Percentiles rank a stretch among this genome's conserved stretches.
Evolutionary conservation across 2,329 filamentous ascomycete species (phyloP).

Genomic region (Verticillium dahliae): DNA sequence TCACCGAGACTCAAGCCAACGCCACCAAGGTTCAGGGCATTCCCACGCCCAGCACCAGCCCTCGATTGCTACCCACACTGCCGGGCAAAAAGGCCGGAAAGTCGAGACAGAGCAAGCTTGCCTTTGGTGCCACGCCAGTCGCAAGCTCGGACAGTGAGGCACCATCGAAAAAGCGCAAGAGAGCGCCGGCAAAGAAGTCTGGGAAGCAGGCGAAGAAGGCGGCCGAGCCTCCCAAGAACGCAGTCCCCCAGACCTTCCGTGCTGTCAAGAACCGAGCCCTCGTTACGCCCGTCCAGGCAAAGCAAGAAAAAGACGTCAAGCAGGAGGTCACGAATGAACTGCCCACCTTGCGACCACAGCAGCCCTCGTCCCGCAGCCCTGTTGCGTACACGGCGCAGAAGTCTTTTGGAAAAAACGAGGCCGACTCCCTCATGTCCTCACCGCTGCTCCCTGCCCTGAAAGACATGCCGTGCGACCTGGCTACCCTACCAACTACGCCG

Average conservation of each 20-base stretch:
- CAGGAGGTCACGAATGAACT: conserved; percentile 1
- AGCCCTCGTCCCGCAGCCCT: conserved; percentile 10
- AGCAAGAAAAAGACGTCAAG: conserved; percentile 1
- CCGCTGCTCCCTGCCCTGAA: neutral
- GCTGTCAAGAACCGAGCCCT: conserved; percentile 29
- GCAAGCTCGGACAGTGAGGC: conserved; percentile 13
- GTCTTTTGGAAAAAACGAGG: neutral
- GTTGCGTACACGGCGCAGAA: neutral
- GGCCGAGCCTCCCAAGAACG: conserved; percentile 26
- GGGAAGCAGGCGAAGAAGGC: conserved; percentile 28
- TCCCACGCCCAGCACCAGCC: conserved; percentile 52
- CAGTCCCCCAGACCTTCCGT: conserved; percentile 36
- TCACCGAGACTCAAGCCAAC: conserved; percentile 22
- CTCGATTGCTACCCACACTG: conserved; percentile 34
- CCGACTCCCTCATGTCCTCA: neutral
- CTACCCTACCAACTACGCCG: neutral
- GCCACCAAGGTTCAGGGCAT: conserved; percentile 42
- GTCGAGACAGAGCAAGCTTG: conserved; percentile 46
- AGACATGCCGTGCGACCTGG: neutral
- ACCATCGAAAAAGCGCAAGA: conserved; percentile 18
- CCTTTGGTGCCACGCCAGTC: conserved; percentile 24
- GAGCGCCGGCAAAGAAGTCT: conserved; percentile 21
- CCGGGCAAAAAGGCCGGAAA: conserved; percentile 32
- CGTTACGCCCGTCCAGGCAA: conserved; percentile 8
- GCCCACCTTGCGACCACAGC: conserved; percentile 17